Base-by-base conservation (phyloP, 768 basidiomycete genomes). In the Crucibulum laeve region DNA sequence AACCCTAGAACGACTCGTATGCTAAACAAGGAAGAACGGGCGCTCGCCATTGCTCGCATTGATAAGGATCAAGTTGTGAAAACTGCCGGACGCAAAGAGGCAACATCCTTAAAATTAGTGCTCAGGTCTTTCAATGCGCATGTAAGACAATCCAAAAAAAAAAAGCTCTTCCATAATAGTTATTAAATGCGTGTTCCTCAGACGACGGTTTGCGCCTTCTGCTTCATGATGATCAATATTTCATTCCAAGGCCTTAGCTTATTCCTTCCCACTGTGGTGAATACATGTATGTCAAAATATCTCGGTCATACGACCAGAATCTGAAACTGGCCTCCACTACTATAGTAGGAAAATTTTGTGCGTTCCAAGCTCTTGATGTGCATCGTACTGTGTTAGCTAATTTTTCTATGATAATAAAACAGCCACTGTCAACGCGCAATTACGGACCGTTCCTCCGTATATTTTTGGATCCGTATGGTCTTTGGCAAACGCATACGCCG, bases 381-480 rank as follows among this genome's bases (percentile, higher is more conserved):
- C 10, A 8, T 18, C 10, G 10, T 10, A 32, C 10, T 32, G 15
- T 10, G 15, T 37, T 37, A 37, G 8, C 28, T 30, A 37, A 18
- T 37, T 37, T 10, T n/a, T 10, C 8, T n/a, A 53, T 38, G 4
- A 38, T 4, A 25, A n/a, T 18, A 40, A 15, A 46, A 13, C 38
- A 76, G 71, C 68, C 33, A 63, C 64, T 5, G 65, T 76, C 10
- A 58, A 74, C 50, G 62, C 69, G 1, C 73, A 76, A 46, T 62
- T 76, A 10, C 65, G 70, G 3, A 74, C 73, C n/a, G 74, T 76
- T 1, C 73, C 73, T 0, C 70, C 71, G 3, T 75, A 69, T 43
- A 44, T 69, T n/a, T 65, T 66, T 3, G 67, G 63, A 14, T 65
- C 59, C 4, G 60, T 68, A 25, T 74, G 71, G 67, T 61, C 71